These are phyloP conservation scores for Neurospora sp. DNA, from an alignment of 495 filamentous ascomycete species.

Conservation along the genomic window DNA sequence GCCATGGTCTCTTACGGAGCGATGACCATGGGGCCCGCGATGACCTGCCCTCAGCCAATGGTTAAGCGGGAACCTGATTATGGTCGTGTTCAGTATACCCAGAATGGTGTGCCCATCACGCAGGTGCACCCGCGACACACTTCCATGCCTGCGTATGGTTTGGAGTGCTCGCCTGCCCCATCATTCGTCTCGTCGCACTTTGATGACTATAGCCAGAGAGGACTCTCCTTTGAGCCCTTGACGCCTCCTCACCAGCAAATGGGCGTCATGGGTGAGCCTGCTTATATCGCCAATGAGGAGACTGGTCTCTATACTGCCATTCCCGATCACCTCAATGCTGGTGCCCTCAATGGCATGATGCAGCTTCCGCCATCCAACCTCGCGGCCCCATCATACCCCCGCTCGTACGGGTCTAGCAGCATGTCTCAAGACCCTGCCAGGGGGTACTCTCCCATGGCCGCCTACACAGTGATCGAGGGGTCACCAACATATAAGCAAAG, in stretches of 20 bases:
- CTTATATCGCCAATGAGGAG: slow-evolving; percentile 96
- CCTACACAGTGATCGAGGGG: slow-evolving; percentile 93
- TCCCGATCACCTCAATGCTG: slow-evolving; percentile 55
- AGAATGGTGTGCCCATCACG: slow-evolving; percentile 74
- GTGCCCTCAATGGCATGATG: slow-evolving; percentile 71
- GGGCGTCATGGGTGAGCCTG: slow-evolving; percentile 70
- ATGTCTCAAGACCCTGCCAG: not conserved
- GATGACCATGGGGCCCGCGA: slow-evolving; percentile 50
- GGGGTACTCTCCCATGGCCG: slow-evolving; percentile 11
- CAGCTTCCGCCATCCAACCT: slow-evolving; percentile 83
- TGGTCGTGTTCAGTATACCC: slow-evolving; percentile 68
- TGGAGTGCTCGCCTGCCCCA: slow-evolving; percentile 96
- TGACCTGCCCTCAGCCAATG: slow-evolving; percentile 54
- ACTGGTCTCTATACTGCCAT: slow-evolving; percentile 91
- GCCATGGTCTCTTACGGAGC: slow-evolving; percentile 63
- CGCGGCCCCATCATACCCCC: slow-evolving; percentile 62
- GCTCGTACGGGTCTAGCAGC: slow-evolving; percentile 63
- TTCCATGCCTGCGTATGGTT: slow-evolving; percentile 86
- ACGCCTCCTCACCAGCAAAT: slow-evolving; percentile 87
- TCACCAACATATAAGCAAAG: slow-evolving; percentile 98
- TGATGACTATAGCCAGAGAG: slow-evolving; percentile 94
- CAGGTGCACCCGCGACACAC: slow-evolving; percentile 83
- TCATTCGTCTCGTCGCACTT: slow-evolving; percentile 96
- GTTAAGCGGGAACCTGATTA: slow-evolving; percentile 80
- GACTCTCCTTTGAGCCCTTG: slow-evolving; percentile 90